These are phyloP conservation scores for Plasmodium vivax DNA, from an alignment of 169 alveolate genomes.

Conservation along the genomic window DNA sequence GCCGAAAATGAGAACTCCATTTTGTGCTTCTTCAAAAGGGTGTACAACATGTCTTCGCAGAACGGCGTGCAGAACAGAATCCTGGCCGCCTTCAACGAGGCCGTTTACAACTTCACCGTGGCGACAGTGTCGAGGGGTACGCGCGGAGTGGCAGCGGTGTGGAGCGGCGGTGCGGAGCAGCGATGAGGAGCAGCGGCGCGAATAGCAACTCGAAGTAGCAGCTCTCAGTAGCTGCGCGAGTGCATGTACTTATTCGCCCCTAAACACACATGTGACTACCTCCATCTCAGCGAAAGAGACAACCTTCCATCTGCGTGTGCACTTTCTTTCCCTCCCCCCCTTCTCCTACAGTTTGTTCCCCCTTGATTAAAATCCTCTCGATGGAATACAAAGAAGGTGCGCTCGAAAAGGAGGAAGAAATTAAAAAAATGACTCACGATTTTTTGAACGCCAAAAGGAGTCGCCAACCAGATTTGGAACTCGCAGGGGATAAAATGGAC, in stretches of 20 bases:
- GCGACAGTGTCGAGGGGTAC: conserved; percentile 54
- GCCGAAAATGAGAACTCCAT: conserved; percentile 40
- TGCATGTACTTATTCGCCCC: not conserved
- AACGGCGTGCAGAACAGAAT: conserved; percentile 23
- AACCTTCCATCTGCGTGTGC: not conserved
- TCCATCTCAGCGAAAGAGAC: not conserved
- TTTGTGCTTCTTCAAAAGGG: conserved; percentile 50
- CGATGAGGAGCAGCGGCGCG: not conserved
- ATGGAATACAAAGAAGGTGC: conserved; percentile 27
- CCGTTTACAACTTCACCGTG: conserved; percentile 42
- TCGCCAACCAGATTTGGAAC: not conserved
- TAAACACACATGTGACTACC: not conserved
- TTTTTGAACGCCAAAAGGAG: conserved; percentile 12
- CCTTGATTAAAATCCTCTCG: conserved; percentile 55
- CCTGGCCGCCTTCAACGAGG: conserved; percentile 36
- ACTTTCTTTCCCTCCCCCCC: not conserved
- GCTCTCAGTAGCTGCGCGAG: not conserved
- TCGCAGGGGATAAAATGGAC: not conserved
- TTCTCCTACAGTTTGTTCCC: conserved; percentile 27
- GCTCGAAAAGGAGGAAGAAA: conserved; percentile 34
- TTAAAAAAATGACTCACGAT: conserved; percentile 19
- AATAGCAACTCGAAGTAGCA: not conserved
- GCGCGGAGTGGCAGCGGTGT: not conserved
- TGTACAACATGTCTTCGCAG: conserved; percentile 29
- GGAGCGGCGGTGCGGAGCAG: not conserved